phyloP scores from a whole-genome alignment of 148 eudicot genomes.

The Drosera capensis region DNA sequence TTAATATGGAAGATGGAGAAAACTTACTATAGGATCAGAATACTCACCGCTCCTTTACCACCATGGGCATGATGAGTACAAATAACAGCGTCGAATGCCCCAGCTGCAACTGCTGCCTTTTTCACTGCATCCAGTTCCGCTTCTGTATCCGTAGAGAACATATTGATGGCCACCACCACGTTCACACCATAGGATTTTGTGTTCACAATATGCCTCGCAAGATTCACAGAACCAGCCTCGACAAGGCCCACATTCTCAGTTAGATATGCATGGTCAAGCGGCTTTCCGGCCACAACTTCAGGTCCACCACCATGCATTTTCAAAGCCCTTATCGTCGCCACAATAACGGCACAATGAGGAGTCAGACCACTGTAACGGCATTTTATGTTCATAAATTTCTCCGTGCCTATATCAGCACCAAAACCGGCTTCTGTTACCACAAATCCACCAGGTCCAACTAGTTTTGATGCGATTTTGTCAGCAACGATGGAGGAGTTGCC shows the following conservation, averaged over 20 bases:
- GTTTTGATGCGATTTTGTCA: constrained; percentile 83
- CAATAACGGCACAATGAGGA: constrained; percentile 91
- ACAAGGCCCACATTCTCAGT: constrained; percentile 88
- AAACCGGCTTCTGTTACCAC: constrained; percentile 98
- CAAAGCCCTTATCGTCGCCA: constrained; percentile 91
- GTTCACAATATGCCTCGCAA: constrained; percentile 77
- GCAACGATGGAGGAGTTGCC: constrained; percentile 96
- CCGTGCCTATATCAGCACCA: constrained; percentile 95
- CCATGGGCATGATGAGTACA: constrained; percentile 98
- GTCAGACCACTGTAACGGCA: constrained; percentile 89
- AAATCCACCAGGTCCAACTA: constrained; percentile 96
- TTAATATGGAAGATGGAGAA: background rate
- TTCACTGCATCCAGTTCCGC: constrained; percentile 82
- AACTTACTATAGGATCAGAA: background rate
- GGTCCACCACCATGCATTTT: constrained; percentile 99
- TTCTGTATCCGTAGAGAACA: constrained; percentile 78
- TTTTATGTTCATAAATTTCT: constrained; percentile 99
- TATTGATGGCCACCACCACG: constrained; percentile 93
- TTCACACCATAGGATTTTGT: constrained; percentile 88
- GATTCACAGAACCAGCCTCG: constrained; percentile 87
- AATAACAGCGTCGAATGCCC: constrained; percentile 96
- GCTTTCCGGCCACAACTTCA: constrained; percentile 80
- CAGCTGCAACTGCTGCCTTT: constrained; percentile 62
- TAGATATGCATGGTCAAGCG: constrained; percentile 74
- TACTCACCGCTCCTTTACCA: constrained; percentile 99